phyloP scores from a whole-genome alignment of 2,329 filamentous ascomycete genomes.

The Harringtonia aguacate region DNA sequence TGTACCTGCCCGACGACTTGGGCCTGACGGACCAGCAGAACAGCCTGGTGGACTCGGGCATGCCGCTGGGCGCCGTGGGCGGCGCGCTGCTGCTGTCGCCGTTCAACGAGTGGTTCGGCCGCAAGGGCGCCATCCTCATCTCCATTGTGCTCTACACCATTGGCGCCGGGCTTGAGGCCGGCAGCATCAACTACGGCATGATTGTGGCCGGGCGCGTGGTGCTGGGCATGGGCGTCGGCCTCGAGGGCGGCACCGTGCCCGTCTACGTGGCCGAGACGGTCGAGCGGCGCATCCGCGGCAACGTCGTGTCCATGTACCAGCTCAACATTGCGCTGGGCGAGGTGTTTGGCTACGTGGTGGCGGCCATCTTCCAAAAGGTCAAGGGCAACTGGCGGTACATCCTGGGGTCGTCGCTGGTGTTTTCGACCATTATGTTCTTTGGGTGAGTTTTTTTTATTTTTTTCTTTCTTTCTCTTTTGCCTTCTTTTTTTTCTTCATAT shows the following conservation, averaged over 20 bases:
- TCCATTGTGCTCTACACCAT: slow-evolving; percentile 60
- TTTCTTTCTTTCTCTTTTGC: not conserved
- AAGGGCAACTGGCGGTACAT: slow-evolving; percentile 64
- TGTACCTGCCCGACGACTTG: slow-evolving; percentile 52
- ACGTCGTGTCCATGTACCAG: slow-evolving; percentile 64
- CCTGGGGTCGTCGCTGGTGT: slow-evolving; percentile 59
- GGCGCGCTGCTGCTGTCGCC: slow-evolving; percentile 58
- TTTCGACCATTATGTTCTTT: slow-evolving; percentile 50
- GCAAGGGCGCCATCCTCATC: slow-evolving; percentile 58
- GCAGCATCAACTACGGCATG: slow-evolving; percentile 59
- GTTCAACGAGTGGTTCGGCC: slow-evolving; percentile 55
- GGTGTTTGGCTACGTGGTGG: slow-evolving; percentile 62
- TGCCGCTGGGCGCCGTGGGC: slow-evolving; percentile 61
- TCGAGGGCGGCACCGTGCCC: slow-evolving; percentile 64
- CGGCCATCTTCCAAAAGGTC: slow-evolving; percentile 62
- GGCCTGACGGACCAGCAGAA: slow-evolving; percentile 43
- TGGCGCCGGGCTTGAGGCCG: slow-evolving; percentile 57
- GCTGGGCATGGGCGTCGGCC: slow-evolving; percentile 58
- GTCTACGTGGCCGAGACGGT: slow-evolving; percentile 68
- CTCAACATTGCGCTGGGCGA: slow-evolving; percentile 68
- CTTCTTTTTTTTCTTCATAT: not conserved
- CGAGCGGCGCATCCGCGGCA: slow-evolving; percentile 55
- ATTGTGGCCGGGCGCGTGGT: slow-evolving; percentile 59
- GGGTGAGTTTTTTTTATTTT: slow-evolving; percentile 22
- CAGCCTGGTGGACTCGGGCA: slow-evolving; percentile 57